Evolutionary conservation across 257 asterid genomes (phyloP), one percentile per base, ranked within the genome.

Genomic region (Penstemon eatonii): DNA sequence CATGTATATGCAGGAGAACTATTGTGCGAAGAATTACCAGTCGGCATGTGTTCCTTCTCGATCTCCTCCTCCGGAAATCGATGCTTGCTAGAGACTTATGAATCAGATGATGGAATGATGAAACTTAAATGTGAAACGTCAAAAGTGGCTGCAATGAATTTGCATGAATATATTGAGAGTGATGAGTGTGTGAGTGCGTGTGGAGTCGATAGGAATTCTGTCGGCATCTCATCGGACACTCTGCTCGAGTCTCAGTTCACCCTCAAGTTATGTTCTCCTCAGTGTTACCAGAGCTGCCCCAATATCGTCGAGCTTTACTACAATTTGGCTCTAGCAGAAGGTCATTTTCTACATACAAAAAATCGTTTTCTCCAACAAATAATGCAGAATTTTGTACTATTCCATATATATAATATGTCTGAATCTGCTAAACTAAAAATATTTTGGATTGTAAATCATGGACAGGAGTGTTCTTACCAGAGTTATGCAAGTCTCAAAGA

Each of bases 251-350:
- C 73, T 44, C 51, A 37, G 1, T 66, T 76, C 70, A 63, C 77
- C 50, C 54, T 44, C 67, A 70, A 73, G 37, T 75, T 80, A 44
- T 80, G 84, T 73, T 73, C 82, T 13, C 67, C 75, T 7, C 72
- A 73, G 18, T 80, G 84, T 33, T 76, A 76, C 70, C 41, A 80
- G 1, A 66, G 67, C 72, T 80, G 84, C 82, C 84, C 82, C 5
- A 80, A 80, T 75, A 73, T 80, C 4, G 54, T 80, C 7, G 82
- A 80, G 70, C 80, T 80, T 38, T 80, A 76, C 84, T 40, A 73
- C 58, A 76, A 76, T 69, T 57, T 80, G 82, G 84, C 84, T 18
- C 58, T 69, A 3, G 84, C 79, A 47, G 84, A 80, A 80, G 84
- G 84, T 75, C 61, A 64, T 7, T 5, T 8, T 36, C 37, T 25